A percentile compares a stretch with the other conserved stretches of the same genome.
phyloP scores from a whole-genome alignment of 2,329 filamentous ascomycete species.

The Aspergillus intermedius region DNA sequence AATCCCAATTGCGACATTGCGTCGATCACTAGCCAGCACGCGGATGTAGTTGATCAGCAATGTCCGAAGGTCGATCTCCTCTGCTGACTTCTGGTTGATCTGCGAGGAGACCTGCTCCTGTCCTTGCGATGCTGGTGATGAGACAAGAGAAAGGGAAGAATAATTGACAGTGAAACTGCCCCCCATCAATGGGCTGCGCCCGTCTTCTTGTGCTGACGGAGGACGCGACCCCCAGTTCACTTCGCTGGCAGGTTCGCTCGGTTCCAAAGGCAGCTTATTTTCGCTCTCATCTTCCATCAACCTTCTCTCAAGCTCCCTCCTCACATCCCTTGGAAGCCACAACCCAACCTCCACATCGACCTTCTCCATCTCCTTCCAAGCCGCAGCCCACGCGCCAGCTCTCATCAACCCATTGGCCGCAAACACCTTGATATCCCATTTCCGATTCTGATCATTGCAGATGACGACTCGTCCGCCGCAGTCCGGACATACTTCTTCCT shows the following conservation, averaged over 20 bases:
- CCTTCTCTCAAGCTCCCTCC: conserved; percentile 44
- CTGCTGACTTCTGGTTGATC: conserved; percentile 3
- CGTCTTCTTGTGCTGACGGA: background rate
- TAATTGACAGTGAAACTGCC: background rate
- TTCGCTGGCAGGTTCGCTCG: conserved; percentile 11
- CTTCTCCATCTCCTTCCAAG: conserved; percentile 98
- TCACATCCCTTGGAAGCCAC: conserved; percentile 50
- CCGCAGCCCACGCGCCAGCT: conserved; percentile 83
- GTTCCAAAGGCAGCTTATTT: conserved; percentile 5
- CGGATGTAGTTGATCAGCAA: conserved; percentile 50
- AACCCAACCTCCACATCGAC: conserved; percentile 89
- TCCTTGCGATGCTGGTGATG: conserved; percentile 2
- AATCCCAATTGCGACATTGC: conserved; percentile 47
- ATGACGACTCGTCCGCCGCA: conserved; percentile 45
- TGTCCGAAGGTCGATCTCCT: conserved; percentile 46
- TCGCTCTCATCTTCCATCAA: conserved; percentile 37
- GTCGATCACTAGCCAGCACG: conserved; percentile 46
- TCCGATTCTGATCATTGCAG: conserved; percentile 44
- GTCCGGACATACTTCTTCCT: conserved; percentile 43
- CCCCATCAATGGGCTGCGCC: background rate
- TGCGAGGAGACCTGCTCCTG: background rate
- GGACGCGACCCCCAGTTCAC: conserved; percentile 5
- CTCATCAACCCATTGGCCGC: conserved; percentile 93
- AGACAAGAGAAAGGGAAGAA: background rate
- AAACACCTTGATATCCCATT: conserved; percentile 71